phyloP scores from a whole-genome alignment of 805 yeast genomes.

The Cyberlindnera lachancei region DNA sequence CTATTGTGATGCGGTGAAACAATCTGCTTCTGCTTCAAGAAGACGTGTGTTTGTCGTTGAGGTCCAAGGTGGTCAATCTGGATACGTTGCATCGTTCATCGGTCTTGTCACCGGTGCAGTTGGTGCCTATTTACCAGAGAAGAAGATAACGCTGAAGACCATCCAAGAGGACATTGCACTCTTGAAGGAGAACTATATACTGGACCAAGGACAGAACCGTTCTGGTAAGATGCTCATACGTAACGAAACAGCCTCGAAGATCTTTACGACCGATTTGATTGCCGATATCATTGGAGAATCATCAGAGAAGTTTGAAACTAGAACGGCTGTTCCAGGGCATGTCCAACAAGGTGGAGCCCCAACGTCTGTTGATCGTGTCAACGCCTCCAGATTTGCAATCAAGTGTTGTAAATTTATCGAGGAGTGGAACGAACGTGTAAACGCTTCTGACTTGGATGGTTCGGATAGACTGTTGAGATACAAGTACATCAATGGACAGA shows the following conservation, averaged over 20 bases:
- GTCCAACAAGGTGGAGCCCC: slow-evolving; percentile 97
- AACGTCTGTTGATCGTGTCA: slow-evolving; percentile 86
- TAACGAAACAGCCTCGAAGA: slow-evolving; percentile 74
- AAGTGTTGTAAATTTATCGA: slow-evolving; percentile 87
- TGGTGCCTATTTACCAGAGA: slow-evolving; percentile 87
- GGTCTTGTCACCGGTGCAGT: slow-evolving; percentile 75
- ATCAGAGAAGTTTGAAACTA: slow-evolving; percentile 71
- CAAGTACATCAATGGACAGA: slow-evolving; percentile 41
- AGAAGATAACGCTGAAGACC: slow-evolving; percentile 58
- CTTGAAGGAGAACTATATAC: slow-evolving; percentile 57
- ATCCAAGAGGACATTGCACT: slow-evolving; percentile 70
- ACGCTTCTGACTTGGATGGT: slow-evolving; percentile 22
- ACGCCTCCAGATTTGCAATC: slow-evolving; percentile 85
- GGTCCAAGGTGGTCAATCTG: slow-evolving; percentile 97
- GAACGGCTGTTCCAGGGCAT: slow-evolving; percentile 96
- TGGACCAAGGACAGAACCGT: slow-evolving; percentile 71
- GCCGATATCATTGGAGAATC: slow-evolving; percentile 81
- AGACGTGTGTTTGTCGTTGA: slow-evolving; percentile 93
- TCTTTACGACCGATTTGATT: slow-evolving; percentile 73
- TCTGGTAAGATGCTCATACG: slow-evolving; percentile 83
- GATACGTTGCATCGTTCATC: slow-evolving; percentile 82
- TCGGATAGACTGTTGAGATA: slow-evolving; percentile 44
- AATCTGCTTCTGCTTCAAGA: slow-evolving; percentile 90
- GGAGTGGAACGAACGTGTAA: slow-evolving; percentile 37
- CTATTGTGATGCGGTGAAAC: slow-evolving; percentile 93